Percentiles rank a stretch among this genome's conserved stretches.
These are phyloP conservation scores for Pichia sp. DNA, from an alignment of 1,139 yeast species.

Conservation along the genomic window DNA sequence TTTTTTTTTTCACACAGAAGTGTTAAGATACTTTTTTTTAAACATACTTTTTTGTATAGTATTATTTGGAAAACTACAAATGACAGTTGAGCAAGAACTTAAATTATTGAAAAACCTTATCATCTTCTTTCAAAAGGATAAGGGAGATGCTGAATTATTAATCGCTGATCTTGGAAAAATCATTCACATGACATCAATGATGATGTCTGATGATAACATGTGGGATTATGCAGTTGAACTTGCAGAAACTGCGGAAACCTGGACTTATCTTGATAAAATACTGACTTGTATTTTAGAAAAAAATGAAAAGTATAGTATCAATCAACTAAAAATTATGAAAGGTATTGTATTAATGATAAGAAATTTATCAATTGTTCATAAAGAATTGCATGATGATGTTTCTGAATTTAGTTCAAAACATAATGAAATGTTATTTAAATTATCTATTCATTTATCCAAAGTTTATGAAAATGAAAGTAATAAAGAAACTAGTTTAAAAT, in stretches of 20 bases:
- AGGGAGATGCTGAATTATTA: neutral
- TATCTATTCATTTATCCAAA: neutral
- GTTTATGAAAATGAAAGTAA: neutral
- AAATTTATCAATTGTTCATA: conserved; percentile 12
- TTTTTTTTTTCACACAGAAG: too few relatives aligned
- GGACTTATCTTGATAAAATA: neutral
- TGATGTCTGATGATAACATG: conserved; percentile 13
- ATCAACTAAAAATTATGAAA: conserved; percentile 13
- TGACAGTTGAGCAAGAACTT: neutral
- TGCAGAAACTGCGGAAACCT: neutral
- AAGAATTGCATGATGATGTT: neutral
- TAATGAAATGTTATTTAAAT: neutral
- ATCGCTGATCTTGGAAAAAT: conserved; percentile 8
- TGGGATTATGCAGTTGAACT: conserved; percentile 8
- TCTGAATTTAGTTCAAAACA: conserved; percentile 1
- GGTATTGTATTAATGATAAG: conserved; percentile 15
- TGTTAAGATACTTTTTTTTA: too few relatives aligned
- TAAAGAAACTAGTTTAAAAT: conserved; percentile 1
- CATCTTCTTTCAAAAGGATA: neutral
- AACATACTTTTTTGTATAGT: too few relatives aligned
- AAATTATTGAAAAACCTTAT: neutral
- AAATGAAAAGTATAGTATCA: neutral
- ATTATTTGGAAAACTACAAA: too few relatives aligned
- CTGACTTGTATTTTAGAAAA: neutral
- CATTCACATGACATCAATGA: conserved; percentile 9